Conservation (phyloP, 495 filamentous ascomycete genomes). For the Penicillium crystallinum region DNA sequence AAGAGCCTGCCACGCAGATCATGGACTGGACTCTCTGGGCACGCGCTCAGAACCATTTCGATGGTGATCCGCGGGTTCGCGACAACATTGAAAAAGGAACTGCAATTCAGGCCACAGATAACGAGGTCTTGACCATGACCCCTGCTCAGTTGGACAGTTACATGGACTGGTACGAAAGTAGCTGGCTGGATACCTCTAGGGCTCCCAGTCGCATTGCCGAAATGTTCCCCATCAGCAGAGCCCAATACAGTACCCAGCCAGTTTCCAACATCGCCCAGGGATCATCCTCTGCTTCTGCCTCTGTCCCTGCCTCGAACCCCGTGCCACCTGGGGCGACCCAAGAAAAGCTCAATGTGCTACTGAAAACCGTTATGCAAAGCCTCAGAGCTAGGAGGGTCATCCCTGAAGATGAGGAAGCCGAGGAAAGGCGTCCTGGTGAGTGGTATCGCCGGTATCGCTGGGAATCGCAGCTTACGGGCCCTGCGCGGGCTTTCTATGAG, state of each 20-base stretch:
- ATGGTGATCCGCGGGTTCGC: constrained; percentile 17
- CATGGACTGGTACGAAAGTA: constrained; percentile 83
- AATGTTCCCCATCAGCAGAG: constrained; percentile 45
- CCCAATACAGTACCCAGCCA: constrained; percentile 10
- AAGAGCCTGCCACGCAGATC: constrained; percentile 56
- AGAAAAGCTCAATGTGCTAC: constrained; percentile 27
- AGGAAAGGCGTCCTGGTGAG: constrained; percentile 45
- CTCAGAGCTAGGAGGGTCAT: constrained; percentile 28
- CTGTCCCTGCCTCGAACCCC: background rate
- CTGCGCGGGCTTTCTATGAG: constrained; percentile 51
- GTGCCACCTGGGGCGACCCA: background rate
- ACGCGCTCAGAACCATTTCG: constrained; percentile 42
- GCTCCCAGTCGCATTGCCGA: constrained; percentile 39
- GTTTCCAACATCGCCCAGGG: background rate
- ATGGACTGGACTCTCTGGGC: constrained; percentile 75
- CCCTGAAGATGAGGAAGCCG: constrained; percentile 22
- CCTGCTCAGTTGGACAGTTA: constrained; percentile 70
- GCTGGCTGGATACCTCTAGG: constrained; percentile 49
- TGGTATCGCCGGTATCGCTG: constrained; percentile 54
- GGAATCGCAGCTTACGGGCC: constrained; percentile 50
- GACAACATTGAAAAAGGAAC: constrained; percentile 33
- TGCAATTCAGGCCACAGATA: constrained; percentile 53
- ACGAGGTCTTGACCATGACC: constrained; percentile 65
- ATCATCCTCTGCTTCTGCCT: background rate
- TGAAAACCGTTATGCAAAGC: constrained; percentile 35